A percentile compares a stretch with the other conserved stretches of the same genome.
These are phyloP conservation scores for Coprinellus micaceus DNA, from an alignment of 768 basidiomycete genomes.

Conservation along the genomic window DNA sequence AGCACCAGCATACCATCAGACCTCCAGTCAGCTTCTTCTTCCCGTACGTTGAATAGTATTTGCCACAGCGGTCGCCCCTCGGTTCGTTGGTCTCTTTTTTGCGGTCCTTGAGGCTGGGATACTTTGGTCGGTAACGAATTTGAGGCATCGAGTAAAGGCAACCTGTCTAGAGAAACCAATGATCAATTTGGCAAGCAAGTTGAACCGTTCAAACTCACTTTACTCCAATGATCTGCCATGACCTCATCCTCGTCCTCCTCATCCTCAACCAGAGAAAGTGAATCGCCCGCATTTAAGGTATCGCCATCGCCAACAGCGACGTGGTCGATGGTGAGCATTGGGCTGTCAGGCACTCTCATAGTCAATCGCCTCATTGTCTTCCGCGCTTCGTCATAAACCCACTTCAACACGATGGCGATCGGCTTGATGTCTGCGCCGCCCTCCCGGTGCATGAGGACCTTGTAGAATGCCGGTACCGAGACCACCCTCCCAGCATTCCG, in stretches of 20 bases:
- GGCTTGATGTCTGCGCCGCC: no score
- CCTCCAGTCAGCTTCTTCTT: constrained; percentile 20
- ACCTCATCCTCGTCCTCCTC: no score
- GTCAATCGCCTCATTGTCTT: no score
- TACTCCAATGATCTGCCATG: neutral
- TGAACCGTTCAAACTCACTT: neutral
- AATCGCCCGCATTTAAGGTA: constrained; percentile 20
- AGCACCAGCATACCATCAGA: constrained; percentile 31
- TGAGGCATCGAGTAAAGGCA: constrained; percentile 4
- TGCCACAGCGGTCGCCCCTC: neutral
- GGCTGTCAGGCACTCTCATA: no score
- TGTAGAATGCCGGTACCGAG: neutral
- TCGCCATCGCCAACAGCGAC: no score
- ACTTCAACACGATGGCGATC: no score
- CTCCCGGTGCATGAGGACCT: no score
- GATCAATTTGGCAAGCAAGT: neutral
- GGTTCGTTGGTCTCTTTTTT: neutral
- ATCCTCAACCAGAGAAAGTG: constrained; percentile 28
- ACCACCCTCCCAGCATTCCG: neutral
- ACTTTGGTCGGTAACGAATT: neutral
- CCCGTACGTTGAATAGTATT: constrained; percentile 7
- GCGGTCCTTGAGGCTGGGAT: neutral
- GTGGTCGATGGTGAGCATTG: no score
- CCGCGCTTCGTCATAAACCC: no score
- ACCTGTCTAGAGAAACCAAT: constrained; percentile 1